Base-by-base conservation (phyloP, 352 stramenopile species). In the Peronospora destructor region DNA sequence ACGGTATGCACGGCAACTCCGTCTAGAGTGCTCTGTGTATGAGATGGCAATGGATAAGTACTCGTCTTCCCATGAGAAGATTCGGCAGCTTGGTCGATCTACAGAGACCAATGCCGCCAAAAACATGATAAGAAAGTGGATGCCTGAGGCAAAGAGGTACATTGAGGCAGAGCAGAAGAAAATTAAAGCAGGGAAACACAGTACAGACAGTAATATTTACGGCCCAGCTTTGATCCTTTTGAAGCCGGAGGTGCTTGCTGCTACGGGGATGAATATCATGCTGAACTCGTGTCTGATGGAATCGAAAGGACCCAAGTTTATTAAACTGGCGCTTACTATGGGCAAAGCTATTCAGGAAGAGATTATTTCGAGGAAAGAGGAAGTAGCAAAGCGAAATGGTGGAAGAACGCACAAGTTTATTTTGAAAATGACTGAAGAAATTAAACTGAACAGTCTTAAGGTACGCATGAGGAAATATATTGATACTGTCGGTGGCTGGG, bases 401-500 rank as follows among this genome's bases (percentile, higher is more conserved):
- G 37, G 28, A 0, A 40, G 62, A 6, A 28, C 33, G 0, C 52
- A 64, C 9, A 64, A 68, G 33, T 68, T 59, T 36, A 76, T 64
- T 23, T 8, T 82, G 2, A 46, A 63, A 12, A 16, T 64, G 21
- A 53, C 54, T 0, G 45, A 66, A 29, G 50, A 47, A 1, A 56
- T 79, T n/a, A 67, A 67, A 32, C 62, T 56, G 12, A 56, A 69
- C 0, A 70, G 64, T 14, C 43, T 71, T 17, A 68, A 68, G 47
- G 33, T 9, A 2, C 69, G 74, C 40, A 81, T 91, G 35, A 65
- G 66, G 26, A 51, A 79, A 16, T 79, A 90, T 34, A 61, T 87
- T 43, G 71, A 93, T n/a, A 74, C 59, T 6, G 75, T 86, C 6
- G 84, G 82, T 12, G 69, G 71, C 10, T 98, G 91, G 93, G 72